Evolutionary conservation across 2,329 filamentous ascomycete genomes (phyloP), one percentile per base, ranked within the genome.

Genomic region (Ascochyta lentis): DNA sequence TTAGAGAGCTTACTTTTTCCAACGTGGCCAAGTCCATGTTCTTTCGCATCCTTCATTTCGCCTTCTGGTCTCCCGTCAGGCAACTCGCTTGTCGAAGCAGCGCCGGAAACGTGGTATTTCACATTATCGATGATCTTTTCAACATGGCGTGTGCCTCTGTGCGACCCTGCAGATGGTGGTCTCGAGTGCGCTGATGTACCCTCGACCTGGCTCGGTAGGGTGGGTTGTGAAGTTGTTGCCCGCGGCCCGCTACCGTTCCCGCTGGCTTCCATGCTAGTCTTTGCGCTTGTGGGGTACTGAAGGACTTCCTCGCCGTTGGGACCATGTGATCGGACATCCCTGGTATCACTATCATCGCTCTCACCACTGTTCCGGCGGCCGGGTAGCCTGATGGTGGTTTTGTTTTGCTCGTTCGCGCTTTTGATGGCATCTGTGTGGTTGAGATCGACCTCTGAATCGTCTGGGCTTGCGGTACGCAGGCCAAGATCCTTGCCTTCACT

Each of bases 391-490:
- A 74, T 57, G 2, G 68, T 60, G 45, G 56, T 60, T 16, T 58
- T 49, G 42, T 58, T 64, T n/a, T 67, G 55, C 19, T 66, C 62
- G 37, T 60, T 78, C 60, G 61, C 72, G 52, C 79, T 84, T 67
- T 77, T 80, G 19, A 91, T 75, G 68, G 89, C 94, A 65, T 87
- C 92, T 1, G 90, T 89, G 59, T 86, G 84, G 70, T 90, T 93
- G 15, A 92, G 80, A 49, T 86, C 81, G 1, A 82, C 84, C 61
- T 89, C 92, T 1, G 82, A 83, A 12, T 64, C 66, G 9, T 65
- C 55, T 0, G 88, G 84, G 6, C 84, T 88, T 56, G 86, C 83
- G 4, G 82, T 83, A 26, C 89, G 79, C 45, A 95, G 69, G 0
- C 92, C 92, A 1, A 96, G 77, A 43, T 86, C 84, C 68, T 87